Conservation (phyloP, 768 basidiomycete species). For the Russula earlei region DNA sequence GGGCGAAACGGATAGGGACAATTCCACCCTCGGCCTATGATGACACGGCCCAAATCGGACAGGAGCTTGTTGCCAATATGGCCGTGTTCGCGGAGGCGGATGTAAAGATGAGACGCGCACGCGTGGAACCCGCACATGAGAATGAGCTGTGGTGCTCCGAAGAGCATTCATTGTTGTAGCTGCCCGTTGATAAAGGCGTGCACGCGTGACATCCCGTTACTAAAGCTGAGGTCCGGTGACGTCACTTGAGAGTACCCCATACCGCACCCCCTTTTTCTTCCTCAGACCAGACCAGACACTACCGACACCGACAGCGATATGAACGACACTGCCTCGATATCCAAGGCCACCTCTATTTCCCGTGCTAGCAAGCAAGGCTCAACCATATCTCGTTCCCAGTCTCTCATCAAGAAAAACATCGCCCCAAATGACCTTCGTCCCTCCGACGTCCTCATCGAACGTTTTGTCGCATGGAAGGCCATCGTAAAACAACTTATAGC, state of each 20-base stretch:
- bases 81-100: background rate
- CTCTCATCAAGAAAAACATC: slow-evolving; percentile 91
- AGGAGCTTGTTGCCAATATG: background rate
- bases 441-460: slow-evolving; percentile 93
- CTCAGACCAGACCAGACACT: no score
- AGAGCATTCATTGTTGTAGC: slow-evolving; percentile 10
- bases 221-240: no score
- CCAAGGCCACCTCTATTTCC: slow-evolving; percentile 65
- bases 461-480: slow-evolving; percentile 89
- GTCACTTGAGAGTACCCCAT: no score
- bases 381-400: slow-evolving; percentile 69
- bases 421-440: slow-evolving; percentile 84
- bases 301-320: no score
- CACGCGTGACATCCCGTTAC: no score
- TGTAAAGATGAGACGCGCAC: background rate
- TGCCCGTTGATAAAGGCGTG: no score
- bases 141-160: background rate
- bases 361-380: slow-evolving; percentile 56
- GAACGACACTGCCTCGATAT: slow-evolving; percentile 43
- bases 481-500: slow-evolving; percentile 94
- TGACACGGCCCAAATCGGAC: background rate
- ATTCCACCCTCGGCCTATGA: background rate
- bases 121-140: background rate
- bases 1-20: background rate
- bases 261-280: no score